These are phyloP conservation scores for Daucus carota DNA, from an alignment of 129 eudicot genomes.

Conservation along the genomic window DNA sequence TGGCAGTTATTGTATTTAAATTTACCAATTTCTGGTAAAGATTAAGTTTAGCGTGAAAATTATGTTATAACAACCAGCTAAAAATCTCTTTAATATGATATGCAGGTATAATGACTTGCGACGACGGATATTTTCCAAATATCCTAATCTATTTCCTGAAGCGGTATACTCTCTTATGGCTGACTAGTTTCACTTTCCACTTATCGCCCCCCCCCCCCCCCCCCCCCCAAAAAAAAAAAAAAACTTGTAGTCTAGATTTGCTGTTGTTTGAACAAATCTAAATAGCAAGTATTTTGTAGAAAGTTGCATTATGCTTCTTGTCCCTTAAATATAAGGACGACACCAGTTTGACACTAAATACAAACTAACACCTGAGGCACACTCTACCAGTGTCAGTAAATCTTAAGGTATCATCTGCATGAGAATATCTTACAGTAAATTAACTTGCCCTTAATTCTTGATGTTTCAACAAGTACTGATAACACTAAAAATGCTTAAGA, in stretches of 20 bases:
- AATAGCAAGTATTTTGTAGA: neutral
- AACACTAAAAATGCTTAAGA: too few relatives aligned
- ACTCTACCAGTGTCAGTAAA: neutral
- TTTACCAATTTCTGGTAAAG: neutral
- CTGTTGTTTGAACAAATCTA: neutral
- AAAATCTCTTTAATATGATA: constrained; percentile 9
- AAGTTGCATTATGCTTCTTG: neutral
- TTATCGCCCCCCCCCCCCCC: neutral
- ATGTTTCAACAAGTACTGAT: neutral
- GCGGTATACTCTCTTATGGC: constrained; percentile 32
- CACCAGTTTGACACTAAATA: neutral
- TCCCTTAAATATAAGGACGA: neutral
- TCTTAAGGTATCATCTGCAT: neutral
- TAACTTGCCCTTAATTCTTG: neutral
- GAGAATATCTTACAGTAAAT: neutral
- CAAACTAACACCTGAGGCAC: neutral
- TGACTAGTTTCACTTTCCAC: neutral
- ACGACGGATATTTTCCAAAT: constrained; percentile 73
- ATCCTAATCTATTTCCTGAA: constrained; percentile 91
- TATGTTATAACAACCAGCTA: neutral
- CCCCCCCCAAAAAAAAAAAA: too few relatives aligned
- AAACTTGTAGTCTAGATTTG: too few relatives aligned
- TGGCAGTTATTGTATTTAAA: constrained; percentile 3
- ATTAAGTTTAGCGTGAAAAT: too few relatives aligned
- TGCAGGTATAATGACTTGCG: constrained; percentile 78